Evolutionary conservation across 1,139 yeast species (phyloP).

Genomic region (Yamadazyma triangularis): DNA sequence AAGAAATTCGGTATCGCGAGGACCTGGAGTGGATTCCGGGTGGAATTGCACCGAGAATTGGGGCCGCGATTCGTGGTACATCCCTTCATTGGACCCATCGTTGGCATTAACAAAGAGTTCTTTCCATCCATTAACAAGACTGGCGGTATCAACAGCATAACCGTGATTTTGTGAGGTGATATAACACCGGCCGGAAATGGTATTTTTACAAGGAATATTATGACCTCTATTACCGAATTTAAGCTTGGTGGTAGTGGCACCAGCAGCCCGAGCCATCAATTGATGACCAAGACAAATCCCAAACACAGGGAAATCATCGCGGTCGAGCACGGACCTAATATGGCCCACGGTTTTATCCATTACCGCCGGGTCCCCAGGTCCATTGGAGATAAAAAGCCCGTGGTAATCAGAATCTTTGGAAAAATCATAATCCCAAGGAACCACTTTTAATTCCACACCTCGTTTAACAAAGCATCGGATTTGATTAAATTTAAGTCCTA

Average conservation of each 20-base stretch:
- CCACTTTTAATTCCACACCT: conserved; percentile 94
- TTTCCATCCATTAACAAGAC: conserved; percentile 81
- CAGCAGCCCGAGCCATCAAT: conserved; percentile 91
- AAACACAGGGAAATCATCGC: conserved; percentile 74
- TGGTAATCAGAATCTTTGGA: conserved; percentile 69
- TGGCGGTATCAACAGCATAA: conserved; percentile 83
- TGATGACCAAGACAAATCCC: conserved; percentile 99
- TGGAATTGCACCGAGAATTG: conserved; percentile 99
- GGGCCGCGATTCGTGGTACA: conserved; percentile 83
- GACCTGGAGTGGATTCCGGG: conserved; percentile 99
- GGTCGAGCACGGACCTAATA: conserved; percentile 52
- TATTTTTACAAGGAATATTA: conserved; percentile 95
- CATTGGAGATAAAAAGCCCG: conserved; percentile 94
- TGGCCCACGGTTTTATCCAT: conserved; percentile 62
- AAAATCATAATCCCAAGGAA: conserved; percentile 93
- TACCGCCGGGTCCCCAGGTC: conserved; percentile 98
- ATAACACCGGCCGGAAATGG: conserved; percentile 93
- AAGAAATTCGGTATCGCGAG: conserved; percentile 96
- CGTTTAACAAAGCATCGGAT: conserved; percentile 94
- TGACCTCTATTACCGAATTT: conserved; percentile 99
- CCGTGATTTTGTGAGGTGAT: conserved; percentile 99
- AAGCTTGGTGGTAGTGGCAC: conserved; percentile 87
- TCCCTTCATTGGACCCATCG: conserved; percentile 98
- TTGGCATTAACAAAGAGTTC: conserved; percentile 94
- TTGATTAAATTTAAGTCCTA: conserved; percentile 97